Evolutionary conservation across 169 alveolate species (phyloP), one percentile per base, ranked within the genome.

Genomic region (Cryptosporidium viatorum): DNA sequence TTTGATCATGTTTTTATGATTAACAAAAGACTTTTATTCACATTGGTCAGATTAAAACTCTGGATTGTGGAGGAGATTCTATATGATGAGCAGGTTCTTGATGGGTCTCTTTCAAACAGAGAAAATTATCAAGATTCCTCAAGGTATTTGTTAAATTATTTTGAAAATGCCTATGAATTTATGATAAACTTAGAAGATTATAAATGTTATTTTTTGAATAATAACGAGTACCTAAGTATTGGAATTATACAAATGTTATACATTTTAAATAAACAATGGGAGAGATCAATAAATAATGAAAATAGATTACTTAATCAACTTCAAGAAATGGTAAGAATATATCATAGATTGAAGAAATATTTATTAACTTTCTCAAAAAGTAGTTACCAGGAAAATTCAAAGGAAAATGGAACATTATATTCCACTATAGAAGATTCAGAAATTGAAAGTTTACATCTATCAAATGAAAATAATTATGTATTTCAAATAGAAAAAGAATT

Each of bases 281-380:
- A 80, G 43, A 80, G 89, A 26, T 65, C 75, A 10, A 80, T 37
- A 26, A 41, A 9, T 2, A 59, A 43, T 21, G 89, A 80, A 41
- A 59, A 41, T 8, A 21, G 29, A 5, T 33, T 80, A 31, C 39
- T 80, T 16, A 65, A n/a, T 48, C 60, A 80, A 45, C 41, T 80
- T 31, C 89, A 80, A 43, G 69, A 80, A 50, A 80, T 80, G 89
- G 89, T 80, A 18, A 60, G 89, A 67, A 80, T 80, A 39, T 80
- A 80, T 41, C 75, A 80, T 29, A 59, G 89, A 80, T 21, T 80
- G 12, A 80, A 80, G 51, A 59, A 37, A 9, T 59, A 48, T 39
- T 37, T 80, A 33, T 12, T 65, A 33, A 39, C 89, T 3, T 37
- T 74, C 26, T n/a, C 23, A 45, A 59, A 65, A 16, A 37, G 14